Evolutionary conservation across 2,329 filamentous ascomycete genomes (phyloP).

Genomic region (Bipolaris victoriae): DNA sequence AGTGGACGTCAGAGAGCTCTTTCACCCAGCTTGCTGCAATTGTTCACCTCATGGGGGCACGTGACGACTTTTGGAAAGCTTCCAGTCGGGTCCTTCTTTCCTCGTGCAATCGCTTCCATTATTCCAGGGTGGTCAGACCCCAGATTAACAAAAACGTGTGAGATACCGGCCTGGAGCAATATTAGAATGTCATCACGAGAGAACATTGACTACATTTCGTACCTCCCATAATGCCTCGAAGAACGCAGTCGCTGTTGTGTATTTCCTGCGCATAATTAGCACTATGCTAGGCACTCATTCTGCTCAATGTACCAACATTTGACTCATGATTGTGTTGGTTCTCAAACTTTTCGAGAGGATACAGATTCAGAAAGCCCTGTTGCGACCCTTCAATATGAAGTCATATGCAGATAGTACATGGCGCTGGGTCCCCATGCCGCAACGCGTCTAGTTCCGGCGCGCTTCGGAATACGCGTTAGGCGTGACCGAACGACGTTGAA

Average conservation of each 20-base stretch:
- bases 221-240: constrained; percentile 1
- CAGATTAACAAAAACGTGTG: constrained; percentile 67
- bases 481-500: neutral
- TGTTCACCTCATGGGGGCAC: constrained; percentile 74
- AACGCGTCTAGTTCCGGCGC: neutral
- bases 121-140: constrained; percentile 78
- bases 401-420: neutral
- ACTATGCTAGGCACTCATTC: neutral
- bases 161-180: neutral
- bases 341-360: neutral
- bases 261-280: neutral
- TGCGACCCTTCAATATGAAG: neutral
- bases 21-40: neutral
- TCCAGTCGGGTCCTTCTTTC: constrained; percentile 68
- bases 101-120: constrained; percentile 80
- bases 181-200: neutral
- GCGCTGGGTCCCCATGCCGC: neutral
- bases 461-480: neutral
- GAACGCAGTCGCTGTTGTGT: neutral
- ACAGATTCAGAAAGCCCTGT: neutral
- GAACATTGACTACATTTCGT: neutral
- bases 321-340: neutral
- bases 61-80: constrained; percentile 77
- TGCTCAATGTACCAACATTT: constrained; percentile 2
- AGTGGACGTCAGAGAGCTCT: neutral